Evolutionary conservation across 805 yeast genomes (phyloP).

Genomic region (Jamesozyma piceae): DNA sequence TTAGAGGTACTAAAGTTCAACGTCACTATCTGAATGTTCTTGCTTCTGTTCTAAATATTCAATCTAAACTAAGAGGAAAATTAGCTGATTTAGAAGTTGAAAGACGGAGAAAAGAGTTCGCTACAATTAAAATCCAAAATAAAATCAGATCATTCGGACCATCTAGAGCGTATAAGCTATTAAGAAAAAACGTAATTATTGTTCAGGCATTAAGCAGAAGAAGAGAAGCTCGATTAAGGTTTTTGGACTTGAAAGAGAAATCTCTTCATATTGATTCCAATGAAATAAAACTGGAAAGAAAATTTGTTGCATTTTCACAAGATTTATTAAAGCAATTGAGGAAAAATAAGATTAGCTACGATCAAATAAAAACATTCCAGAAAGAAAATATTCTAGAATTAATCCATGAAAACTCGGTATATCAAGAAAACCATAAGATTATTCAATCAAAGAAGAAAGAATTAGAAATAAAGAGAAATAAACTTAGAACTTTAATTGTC

Average conservation of each 20-base stretch:
- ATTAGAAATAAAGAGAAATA: constrained; percentile 1
- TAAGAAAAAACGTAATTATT: constrained; percentile 46
- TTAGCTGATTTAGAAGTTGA: constrained; percentile 41
- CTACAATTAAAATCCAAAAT: constrained; percentile 61
- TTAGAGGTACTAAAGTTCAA: constrained; percentile 47
- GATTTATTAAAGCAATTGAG: constrained; percentile 62
- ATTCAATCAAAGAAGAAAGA: neutral
- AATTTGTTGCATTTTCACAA: constrained; percentile 37
- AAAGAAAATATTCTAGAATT: neutral
- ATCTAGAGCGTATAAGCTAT: constrained; percentile 37
- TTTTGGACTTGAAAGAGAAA: constrained; percentile 15
- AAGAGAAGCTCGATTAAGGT: constrained; percentile 54
- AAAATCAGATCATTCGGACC: constrained; percentile 53
- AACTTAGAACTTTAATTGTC: neutral
- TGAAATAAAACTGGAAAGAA: constrained; percentile 1
- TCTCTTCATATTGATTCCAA: constrained; percentile 18
- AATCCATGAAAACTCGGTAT: constrained; percentile 11
- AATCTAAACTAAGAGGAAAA: constrained; percentile 39
- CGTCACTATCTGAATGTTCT: constrained; percentile 19
- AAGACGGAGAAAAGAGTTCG: constrained; percentile 40
- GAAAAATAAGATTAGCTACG: constrained; percentile 61
- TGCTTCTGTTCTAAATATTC: constrained; percentile 29
- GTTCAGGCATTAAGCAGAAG: constrained; percentile 69
- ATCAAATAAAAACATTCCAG: constrained; percentile 23
- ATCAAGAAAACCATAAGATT: constrained; percentile 34